A percentile compares a stretch with the other conserved stretches of the same genome.
Evolutionary conservation across 2,329 filamentous ascomycete species (phyloP).

Genomic region (Colletotrichum cuscutae): DNA sequence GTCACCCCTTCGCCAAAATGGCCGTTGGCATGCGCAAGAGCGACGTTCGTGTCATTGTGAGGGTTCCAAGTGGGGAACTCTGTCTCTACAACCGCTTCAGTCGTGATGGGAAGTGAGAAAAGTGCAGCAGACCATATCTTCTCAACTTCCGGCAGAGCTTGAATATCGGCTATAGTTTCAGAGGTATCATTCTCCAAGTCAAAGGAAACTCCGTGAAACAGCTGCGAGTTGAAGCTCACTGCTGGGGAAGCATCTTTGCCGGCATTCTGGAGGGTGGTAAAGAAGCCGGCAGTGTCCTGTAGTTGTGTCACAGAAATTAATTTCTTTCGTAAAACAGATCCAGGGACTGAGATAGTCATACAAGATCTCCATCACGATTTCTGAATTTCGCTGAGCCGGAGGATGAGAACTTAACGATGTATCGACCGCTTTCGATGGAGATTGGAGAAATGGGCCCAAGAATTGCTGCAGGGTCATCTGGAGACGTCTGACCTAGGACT

Average conservation of each 20-base stretch:
- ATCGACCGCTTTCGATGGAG: too few species aligned
- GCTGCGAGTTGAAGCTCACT: conserved; percentile 24
- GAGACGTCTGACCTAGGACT: too few species aligned
- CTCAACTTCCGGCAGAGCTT: conserved; percentile 16
- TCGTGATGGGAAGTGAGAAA: not conserved
- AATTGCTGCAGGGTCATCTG: too few species aligned
- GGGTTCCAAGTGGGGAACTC: conserved; percentile 6
- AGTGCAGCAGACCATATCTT: too few species aligned
- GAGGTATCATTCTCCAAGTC: conserved; percentile 22
- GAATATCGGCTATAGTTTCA: not conserved
- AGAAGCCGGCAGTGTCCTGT: conserved; percentile 23
- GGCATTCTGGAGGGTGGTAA: not conserved
- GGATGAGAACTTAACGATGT: too few species aligned
- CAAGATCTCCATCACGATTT: too few species aligned
- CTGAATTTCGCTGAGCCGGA: too few species aligned
- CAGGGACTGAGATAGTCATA: too few species aligned
- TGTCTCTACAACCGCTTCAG: not conserved
- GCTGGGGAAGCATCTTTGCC: conserved; percentile 13
- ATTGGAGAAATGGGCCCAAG: too few species aligned
- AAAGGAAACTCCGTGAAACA: conserved; percentile 31
- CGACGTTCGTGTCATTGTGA: conserved; percentile 16
- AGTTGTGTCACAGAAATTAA: not conserved
- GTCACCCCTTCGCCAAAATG: conserved; percentile 3
- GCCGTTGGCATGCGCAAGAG: conserved; percentile 4
- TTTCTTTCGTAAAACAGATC: too few species aligned